Percentiles rank a stretch among this genome's conserved stretches.
Conservation (phyloP, 495 filamentous ascomycete genomes). For the Rhizodiscina lignyota region DNA sequence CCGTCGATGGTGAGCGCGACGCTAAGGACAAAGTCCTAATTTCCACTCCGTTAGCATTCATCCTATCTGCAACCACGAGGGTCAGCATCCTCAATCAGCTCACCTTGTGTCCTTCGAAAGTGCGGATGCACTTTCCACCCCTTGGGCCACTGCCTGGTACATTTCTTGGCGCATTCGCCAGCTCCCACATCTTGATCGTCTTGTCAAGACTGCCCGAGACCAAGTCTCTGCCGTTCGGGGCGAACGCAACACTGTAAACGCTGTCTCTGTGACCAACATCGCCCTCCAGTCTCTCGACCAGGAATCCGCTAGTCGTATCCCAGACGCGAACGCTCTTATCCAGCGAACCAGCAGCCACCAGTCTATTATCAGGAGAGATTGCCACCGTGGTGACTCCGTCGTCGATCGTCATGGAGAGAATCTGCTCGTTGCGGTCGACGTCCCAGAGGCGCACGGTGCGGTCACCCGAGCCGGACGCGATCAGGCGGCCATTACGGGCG, state of each 20-base stretch:
- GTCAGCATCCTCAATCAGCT: constrained; percentile 2
- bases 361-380: constrained; percentile 24
- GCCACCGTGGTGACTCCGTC: constrained; percentile 29
- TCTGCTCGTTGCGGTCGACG: constrained; percentile 16
- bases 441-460: constrained; percentile 26
- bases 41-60: constrained; percentile 1
- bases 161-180: constrained; percentile 12
- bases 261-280: constrained; percentile 25
- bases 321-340: constrained; percentile 28
- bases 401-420: constrained; percentile 21
- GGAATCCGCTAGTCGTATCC: constrained; percentile 18
- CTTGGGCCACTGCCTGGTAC: constrained; percentile 12
- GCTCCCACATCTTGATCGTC: constrained; percentile 29
- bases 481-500: constrained; percentile 21
- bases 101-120: constrained; percentile 27
- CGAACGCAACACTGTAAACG: constrained; percentile 26
- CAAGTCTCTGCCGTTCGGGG: constrained; percentile 18
- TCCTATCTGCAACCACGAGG: not conserved
- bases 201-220: constrained; percentile 25
- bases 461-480: constrained; percentile 26
- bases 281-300: constrained; percentile 24
- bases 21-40: constrained; percentile 24
- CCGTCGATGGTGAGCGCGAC: constrained; percentile 25
- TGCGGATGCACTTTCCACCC: constrained; percentile 22
- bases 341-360: constrained; percentile 25